phyloP scores from a whole-genome alignment of 2,329 filamentous ascomycete species.

The Gliomastix tumulicola region DNA sequence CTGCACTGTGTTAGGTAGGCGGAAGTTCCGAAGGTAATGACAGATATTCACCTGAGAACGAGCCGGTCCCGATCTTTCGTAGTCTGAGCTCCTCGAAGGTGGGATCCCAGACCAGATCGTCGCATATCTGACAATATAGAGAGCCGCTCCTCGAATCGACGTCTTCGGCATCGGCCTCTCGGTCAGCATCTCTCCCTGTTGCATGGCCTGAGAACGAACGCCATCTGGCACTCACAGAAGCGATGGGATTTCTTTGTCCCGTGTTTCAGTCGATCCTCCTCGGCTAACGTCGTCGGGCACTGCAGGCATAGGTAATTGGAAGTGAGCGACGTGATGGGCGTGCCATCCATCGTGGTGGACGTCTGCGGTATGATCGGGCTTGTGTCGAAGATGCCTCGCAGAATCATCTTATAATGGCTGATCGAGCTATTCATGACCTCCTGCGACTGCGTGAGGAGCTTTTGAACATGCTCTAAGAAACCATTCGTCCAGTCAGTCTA shows the following conservation, averaged over 20 bases:
- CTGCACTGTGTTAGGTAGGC: constrained; percentile 28
- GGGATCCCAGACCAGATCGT: constrained; percentile 78
- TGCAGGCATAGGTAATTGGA: constrained; percentile 68
- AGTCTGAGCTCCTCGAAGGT: constrained; percentile 70
- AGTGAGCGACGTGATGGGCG: constrained; percentile 53
- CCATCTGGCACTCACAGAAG: constrained; percentile 63
- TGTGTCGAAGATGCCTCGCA: constrained; percentile 64
- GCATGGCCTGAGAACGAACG: too few relatives aligned
- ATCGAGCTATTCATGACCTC: constrained; percentile 63
- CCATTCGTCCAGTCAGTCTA: constrained; percentile 18
- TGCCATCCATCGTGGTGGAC: constrained; percentile 49
- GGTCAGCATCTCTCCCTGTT: too few relatives aligned
- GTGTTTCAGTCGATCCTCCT: constrained; percentile 60
- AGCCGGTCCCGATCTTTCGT: constrained; percentile 60
- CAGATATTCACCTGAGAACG: constrained; percentile 49
- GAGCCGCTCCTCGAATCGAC: constrained; percentile 71
- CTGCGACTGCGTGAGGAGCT: constrained; percentile 53
- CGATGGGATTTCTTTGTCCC: constrained; percentile 62
- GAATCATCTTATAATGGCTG: constrained; percentile 64
- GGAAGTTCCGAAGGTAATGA: neutral
- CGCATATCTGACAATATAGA: constrained; percentile 74
- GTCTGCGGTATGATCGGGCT: constrained; percentile 60
- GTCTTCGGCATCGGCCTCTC: too few relatives aligned
- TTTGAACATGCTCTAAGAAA: constrained; percentile 61
- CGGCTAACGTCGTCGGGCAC: constrained; percentile 62